Evolutionary conservation across 1,139 yeast species (phyloP).

Genomic region (Magnusiomyces paraingens): DNA sequence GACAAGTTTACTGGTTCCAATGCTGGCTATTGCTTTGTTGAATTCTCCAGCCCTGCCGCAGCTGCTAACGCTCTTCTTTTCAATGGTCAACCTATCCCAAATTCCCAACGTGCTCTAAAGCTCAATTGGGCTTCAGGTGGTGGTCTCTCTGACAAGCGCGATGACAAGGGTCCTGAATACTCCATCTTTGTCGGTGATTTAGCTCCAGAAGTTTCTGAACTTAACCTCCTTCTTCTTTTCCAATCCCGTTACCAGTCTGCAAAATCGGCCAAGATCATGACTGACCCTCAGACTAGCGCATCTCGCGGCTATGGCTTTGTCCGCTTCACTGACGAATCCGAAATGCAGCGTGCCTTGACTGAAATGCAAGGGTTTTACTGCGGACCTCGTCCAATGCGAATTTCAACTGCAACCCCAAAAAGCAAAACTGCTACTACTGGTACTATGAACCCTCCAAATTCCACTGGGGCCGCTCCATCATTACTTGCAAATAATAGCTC

Average conservation of each 20-base stretch:
- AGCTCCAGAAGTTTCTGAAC: constrained; percentile 69
- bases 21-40: constrained; percentile 83
- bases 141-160: constrained; percentile 36
- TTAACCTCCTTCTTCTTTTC: constrained; percentile 59
- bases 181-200: constrained; percentile 86
- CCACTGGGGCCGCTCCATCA: no score
- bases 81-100: constrained; percentile 66
- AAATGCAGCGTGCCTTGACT: constrained; percentile 63
- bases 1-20: constrained; percentile 44
- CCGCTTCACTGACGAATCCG: constrained; percentile 66
- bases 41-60: constrained; percentile 57
- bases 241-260: constrained; percentile 67
- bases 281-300: constrained; percentile 65
- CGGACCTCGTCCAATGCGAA: constrained; percentile 71
- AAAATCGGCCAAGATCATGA: constrained; percentile 81
- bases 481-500: constrained; percentile 10
- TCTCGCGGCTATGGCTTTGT: constrained; percentile 92
- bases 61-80: constrained; percentile 63
- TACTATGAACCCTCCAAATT: neutral
- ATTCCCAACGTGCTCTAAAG: constrained; percentile 53
- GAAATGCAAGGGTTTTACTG: constrained; percentile 80
- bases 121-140: constrained; percentile 86
- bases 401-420: constrained; percentile 67
- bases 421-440: constrained; percentile 35
- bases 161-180: constrained; percentile 46